A percentile compares a stretch with the other conserved stretches of the same genome.
Conservation (phyloP, 495 filamentous ascomycete species). For the Jackrogersella multiformis region DNA sequence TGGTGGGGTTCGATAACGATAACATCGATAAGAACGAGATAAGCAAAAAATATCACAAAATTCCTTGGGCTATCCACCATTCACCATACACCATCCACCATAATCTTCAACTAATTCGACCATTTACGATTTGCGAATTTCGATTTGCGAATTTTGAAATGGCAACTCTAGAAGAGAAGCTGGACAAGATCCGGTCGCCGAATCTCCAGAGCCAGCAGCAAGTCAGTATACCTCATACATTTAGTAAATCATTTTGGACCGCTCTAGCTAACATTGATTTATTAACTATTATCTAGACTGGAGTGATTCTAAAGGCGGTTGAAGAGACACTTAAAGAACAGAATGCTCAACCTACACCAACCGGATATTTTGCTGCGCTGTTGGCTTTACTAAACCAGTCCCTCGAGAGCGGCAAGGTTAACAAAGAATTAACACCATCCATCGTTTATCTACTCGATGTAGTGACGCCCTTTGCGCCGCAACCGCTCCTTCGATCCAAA, state of each 20-base stretch:
- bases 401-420: conserved; percentile 69
- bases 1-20: conserved; percentile 44
- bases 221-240: conserved; percentile 58
- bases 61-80: no score
- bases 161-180: conserved; percentile 85
- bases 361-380: conserved; percentile 96
- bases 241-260: neutral
- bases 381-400: conserved; percentile 85
- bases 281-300: conserved; percentile 71
- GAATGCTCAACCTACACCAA: conserved; percentile 80
- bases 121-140: conserved; percentile 50
- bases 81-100: neutral
- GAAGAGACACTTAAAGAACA: conserved; percentile 91
- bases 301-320: conserved; percentile 86
- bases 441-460: conserved; percentile 96
- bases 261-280: conserved; percentile 29
- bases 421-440: conserved; percentile 85
- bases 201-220: conserved; percentile 95
- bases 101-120: conserved; percentile 28
- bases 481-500: conserved; percentile 86
- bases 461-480: conserved; percentile 81
- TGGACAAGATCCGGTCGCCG: conserved; percentile 95
- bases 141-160: conserved; percentile 57
- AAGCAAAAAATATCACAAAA: conserved; percentile 46
- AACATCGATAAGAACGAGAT: conserved; percentile 42